phyloP scores from a whole-genome alignment of 1,139 yeast genomes.

The Lizanozyma gosingica region DNA sequence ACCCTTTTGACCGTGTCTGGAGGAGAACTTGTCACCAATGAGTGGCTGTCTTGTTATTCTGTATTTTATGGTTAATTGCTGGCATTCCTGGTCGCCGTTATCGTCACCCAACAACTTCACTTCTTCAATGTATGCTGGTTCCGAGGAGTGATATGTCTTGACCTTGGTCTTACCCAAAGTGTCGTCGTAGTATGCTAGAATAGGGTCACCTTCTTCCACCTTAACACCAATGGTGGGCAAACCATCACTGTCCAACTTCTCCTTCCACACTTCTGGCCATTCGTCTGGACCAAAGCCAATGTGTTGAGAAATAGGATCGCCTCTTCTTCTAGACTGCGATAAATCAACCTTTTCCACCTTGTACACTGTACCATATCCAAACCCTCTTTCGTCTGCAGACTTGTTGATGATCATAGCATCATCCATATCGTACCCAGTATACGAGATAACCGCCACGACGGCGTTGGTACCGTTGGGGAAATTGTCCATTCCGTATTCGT shows the following conservation, averaged over 20 bases:
- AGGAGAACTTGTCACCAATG: conserved; percentile 96
- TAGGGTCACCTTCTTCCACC: conserved; percentile 94
- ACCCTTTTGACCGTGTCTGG: conserved; percentile 99
- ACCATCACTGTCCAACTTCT: conserved; percentile 86
- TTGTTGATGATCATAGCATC: conserved; percentile 98
- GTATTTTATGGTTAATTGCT: conserved; percentile 77
- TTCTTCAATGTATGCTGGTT: conserved; percentile 92
- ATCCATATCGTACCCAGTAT: conserved; percentile 99
- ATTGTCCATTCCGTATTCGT: conserved; percentile 95
- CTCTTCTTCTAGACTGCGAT: conserved; percentile 69
- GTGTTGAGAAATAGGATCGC: conserved; percentile 92
- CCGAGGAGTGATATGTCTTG: conserved; percentile 88
- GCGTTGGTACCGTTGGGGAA: conserved; percentile 99
- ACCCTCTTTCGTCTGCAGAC: conserved; percentile 96
- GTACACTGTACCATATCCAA: conserved; percentile 94
- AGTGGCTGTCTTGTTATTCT: conserved; percentile 87
- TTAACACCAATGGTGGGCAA: conserved; percentile 82
- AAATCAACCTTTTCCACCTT: conserved; percentile 90
- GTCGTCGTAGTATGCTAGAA: conserved; percentile 88
- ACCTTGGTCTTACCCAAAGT: conserved; percentile 85
- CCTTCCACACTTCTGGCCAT: conserved; percentile 89
- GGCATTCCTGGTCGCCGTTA: conserved; percentile 68
- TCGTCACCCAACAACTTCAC: conserved; percentile 90
- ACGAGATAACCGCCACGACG: conserved; percentile 96
- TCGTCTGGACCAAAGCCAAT: conserved; percentile 91